These are phyloP conservation scores for Claviceps humidiphila DNA, from an alignment of 2,329 filamentous ascomycete genomes.

Conservation along the genomic window DNA sequence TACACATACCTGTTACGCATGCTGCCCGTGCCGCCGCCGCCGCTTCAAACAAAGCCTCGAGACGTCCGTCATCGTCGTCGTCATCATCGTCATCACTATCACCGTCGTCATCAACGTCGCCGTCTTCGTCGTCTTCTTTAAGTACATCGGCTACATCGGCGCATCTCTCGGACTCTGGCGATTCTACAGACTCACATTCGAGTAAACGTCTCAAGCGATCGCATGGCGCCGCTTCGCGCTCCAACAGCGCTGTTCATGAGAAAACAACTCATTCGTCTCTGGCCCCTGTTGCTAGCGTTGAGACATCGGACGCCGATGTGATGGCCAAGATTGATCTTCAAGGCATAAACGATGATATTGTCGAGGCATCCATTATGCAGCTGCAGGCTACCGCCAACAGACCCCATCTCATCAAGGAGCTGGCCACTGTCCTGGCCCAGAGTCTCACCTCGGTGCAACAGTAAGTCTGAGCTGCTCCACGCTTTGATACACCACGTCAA, in stretches of 20 bases:
- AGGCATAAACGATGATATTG: slow-evolving; percentile 87
- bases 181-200: slow-evolving; percentile 25
- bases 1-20: slow-evolving; percentile 63
- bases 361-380: slow-evolving; percentile 78
- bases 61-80: slow-evolving; percentile 14
- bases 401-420: slow-evolving; percentile 87
- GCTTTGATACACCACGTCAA: no score
- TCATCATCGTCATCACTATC: neutral
- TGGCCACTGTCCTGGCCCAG: slow-evolving; percentile 65
- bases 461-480: slow-evolving; percentile 46
- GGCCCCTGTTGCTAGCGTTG: slow-evolving; percentile 15
- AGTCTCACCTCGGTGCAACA: slow-evolving; percentile 77
- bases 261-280: slow-evolving; percentile 51
- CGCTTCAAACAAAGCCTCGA: slow-evolving; percentile 27
- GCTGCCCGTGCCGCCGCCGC: slow-evolving; percentile 40
- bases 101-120: slow-evolving; percentile 3
- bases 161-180: slow-evolving; percentile 14
- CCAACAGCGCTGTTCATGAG: slow-evolving; percentile 61
- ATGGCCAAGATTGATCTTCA: slow-evolving; percentile 46
- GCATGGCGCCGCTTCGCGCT: slow-evolving; percentile 36
- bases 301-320: slow-evolving; percentile 13
- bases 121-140: slow-evolving; percentile 17
- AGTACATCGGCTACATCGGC: slow-evolving; percentile 5
- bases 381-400: slow-evolving; percentile 82
- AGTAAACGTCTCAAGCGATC: slow-evolving; percentile 67